Conservation (phyloP, 176 grass and related monocot genomes). For the Triticum timopheevii region DNA sequence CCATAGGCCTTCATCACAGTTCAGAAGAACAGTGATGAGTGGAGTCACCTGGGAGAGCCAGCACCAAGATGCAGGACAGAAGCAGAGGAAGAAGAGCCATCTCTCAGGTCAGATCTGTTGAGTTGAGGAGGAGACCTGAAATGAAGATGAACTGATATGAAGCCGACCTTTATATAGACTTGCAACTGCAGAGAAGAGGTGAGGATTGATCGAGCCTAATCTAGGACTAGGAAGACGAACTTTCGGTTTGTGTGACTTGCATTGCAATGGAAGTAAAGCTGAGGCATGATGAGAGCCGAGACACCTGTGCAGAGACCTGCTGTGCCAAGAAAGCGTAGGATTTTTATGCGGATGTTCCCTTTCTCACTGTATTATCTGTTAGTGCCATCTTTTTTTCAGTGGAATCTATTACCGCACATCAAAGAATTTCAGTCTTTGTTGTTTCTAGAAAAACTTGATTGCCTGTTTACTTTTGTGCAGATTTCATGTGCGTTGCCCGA, state of each 20-base stretch:
- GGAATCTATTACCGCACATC: background rate
- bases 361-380: background rate
- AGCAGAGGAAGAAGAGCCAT: slow-evolving; percentile 23
- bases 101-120: background rate
- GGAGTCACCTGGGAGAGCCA: background rate
- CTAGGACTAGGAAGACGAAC: background rate
- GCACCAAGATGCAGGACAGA: background rate
- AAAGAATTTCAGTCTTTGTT: background rate
- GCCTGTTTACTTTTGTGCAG: too few relatives aligned
- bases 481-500: too few relatives aligned
- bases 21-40: background rate
- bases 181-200: background rate
- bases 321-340: background rate
- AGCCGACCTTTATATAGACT: background rate
- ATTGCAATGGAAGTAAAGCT: slow-evolving; percentile 49
- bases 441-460: too few relatives aligned
- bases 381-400: too few relatives aligned
- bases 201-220: background rate
- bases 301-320: slow-evolving; percentile 1
- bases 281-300: slow-evolving; percentile 8
- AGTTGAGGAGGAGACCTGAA: background rate
- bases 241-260: slow-evolving; percentile 28
- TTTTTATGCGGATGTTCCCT: background rate
- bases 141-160: too few relatives aligned
- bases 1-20: background rate